Evolutionary conservation across 306 rosid genomes (phyloP), one percentile per base, ranked within the genome.

Genomic region (Fragaria vesca): DNA sequence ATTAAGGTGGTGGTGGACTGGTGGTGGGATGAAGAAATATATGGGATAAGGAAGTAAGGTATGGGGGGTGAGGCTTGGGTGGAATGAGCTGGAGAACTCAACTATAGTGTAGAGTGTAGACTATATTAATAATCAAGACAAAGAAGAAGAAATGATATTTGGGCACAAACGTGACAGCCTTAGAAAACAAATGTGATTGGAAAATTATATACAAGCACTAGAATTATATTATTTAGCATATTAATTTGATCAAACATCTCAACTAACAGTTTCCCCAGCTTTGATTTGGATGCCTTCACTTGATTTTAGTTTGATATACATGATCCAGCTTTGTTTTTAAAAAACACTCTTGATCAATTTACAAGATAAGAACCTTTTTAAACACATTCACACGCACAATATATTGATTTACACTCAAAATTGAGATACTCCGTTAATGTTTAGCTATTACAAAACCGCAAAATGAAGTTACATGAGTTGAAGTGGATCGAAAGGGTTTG

Each of bases 81-180:
- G 93, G 92, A 85, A 91, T 91, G 91, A 89, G 93, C 92, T 88
- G 97, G 88, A 66, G 21, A 36, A 66, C 48, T 66, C 47, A 66
- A 36, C 71, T 3, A 38, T 20, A 32, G 21, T 34, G 46, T 32
- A 34, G 45, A 12, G n/a, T 40, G 2, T 15, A 8, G 66, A 21
- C 74, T 83, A 42, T 6, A 47, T 18, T 65, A 65, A 28, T 3
- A 28, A 16, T 18, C 66, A 60, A 58, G 26, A 38, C 21, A 48
- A 48, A 74, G 24, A 36, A n/a, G n/a, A 42, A 20, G 2, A 21
- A 20, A 55, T 40, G 45, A 6, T 21, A 24, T 3, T 55, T 55
- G 51, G 76, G 34, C 21, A 72, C 36, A 54, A 65, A 38, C 67
- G 67, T 38, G 54, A 73, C 77, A 21, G 32, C 67, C 47, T 66